These are phyloP conservation scores for Coemansia sp. DNA, from an alignment of 192 early-diverging fungal species.

Conservation along the genomic window DNA sequence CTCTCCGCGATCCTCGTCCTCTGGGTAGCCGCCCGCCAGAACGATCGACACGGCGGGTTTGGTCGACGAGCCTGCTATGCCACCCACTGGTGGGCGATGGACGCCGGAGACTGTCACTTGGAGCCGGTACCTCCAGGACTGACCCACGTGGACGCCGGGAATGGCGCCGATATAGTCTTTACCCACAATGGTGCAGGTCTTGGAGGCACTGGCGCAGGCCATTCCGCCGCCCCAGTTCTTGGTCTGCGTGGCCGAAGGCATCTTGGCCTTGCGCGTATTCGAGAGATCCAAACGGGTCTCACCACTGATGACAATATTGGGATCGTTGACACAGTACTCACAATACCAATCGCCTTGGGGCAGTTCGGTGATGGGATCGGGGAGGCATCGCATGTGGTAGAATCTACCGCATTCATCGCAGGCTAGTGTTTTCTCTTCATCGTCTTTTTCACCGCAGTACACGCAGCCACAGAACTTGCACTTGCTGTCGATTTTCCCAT, in stretches of 20 bases:
- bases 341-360: constrained; percentile 58
- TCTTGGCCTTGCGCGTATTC: constrained; percentile 47
- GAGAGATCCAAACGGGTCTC: constrained; percentile 48
- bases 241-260: constrained; percentile 56
- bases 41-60: constrained; percentile 62
- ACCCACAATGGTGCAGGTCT: constrained; percentile 44
- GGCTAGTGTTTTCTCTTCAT: constrained; percentile 56
- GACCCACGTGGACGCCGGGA: constrained; percentile 60
- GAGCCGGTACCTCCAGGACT: constrained; percentile 57
- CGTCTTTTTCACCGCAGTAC: constrained; percentile 55
- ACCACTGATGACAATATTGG: constrained; percentile 37
- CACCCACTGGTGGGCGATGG: constrained; percentile 63
- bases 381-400: constrained; percentile 57
- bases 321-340: constrained; percentile 52
- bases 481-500: constrained; percentile 11
- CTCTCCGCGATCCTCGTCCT: constrained; percentile 64
- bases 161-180: constrained; percentile 55
- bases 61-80: constrained; percentile 58
- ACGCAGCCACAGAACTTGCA: constrained; percentile 58
- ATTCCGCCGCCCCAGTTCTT: constrained; percentile 60
- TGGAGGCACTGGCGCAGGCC: constrained; percentile 51
- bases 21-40: constrained; percentile 62
- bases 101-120: constrained; percentile 54
- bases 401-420: constrained; percentile 62
- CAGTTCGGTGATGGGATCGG: constrained; percentile 30